A percentile compares a stretch with the other conserved stretches of the same genome.
These are phyloP conservation scores for Colletotrichum destructivum DNA, from an alignment of 2,329 filamentous ascomycete species.

Conservation along the genomic window DNA sequence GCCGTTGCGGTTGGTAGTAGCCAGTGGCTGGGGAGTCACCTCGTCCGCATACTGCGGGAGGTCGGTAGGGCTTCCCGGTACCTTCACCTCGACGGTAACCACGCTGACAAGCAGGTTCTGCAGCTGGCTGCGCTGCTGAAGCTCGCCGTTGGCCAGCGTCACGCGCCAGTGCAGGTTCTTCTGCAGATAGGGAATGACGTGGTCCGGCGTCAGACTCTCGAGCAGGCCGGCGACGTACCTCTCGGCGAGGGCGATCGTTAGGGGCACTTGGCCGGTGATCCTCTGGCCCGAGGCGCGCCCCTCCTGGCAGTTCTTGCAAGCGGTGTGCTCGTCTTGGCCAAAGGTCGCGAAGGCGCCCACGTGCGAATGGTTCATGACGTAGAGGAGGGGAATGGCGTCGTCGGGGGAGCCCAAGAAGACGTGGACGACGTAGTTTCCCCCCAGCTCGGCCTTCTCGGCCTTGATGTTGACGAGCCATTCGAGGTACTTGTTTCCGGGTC, in stretches of 20 bases:
- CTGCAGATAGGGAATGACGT: conserved; percentile 48
- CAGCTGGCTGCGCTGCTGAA: conserved; percentile 14
- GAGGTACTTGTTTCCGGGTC: conserved; percentile 50
- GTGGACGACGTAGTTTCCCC: conserved; percentile 68
- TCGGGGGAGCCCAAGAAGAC: conserved; percentile 65
- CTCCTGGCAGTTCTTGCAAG: conserved; percentile 46
- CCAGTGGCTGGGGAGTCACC: conserved; percentile 22
- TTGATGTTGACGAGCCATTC: conserved; percentile 71
- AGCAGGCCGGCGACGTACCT: conserved; percentile 46
- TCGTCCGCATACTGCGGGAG: conserved; percentile 23
- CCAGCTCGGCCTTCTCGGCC: conserved; percentile 64
- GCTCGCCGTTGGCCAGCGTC: conserved; percentile 45
- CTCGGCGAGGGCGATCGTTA: conserved; percentile 49
- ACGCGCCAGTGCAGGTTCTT: conserved; percentile 47
- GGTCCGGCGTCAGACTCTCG: conserved; percentile 43
- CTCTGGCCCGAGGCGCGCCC: conserved; percentile 39
- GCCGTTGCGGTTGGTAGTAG: conserved; percentile 28
- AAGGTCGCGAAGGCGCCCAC: conserved; percentile 63
- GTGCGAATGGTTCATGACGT: conserved; percentile 59
- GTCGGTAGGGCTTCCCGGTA: conserved; percentile 19
- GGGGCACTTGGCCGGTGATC: conserved; percentile 49
- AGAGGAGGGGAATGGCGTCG: conserved; percentile 59
- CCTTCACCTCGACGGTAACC: conserved; percentile 30
- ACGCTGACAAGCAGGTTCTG: conserved; percentile 30
- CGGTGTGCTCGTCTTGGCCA: conserved; percentile 48